These are phyloP conservation scores for Mycena metata DNA, from an alignment of 768 basidiomycete genomes.

Conservation along the genomic window DNA sequence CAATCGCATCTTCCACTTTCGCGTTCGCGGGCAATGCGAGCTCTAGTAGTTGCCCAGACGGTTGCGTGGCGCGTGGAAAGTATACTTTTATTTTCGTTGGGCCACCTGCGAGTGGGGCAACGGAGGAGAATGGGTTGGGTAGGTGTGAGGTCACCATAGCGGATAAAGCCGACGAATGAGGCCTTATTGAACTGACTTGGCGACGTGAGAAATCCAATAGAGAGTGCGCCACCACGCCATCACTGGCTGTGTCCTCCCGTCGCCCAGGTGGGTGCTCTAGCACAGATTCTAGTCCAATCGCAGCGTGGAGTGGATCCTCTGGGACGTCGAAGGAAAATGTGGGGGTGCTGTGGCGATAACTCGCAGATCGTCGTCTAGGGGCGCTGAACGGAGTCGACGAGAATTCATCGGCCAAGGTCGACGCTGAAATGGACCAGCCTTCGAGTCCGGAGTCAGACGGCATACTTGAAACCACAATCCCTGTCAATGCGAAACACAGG, in stretches of 20 bases:
- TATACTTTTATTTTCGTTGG: slow-evolving; percentile 59
- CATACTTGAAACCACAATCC: not conserved
- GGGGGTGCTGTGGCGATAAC: slow-evolving; percentile 1
- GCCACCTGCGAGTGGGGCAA: not conserved
- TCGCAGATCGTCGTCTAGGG: not conserved
- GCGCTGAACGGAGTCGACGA: not conserved
- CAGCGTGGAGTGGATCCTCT: slow-evolving; percentile 29
- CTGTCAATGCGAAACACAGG: not conserved
- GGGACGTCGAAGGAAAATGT: slow-evolving; percentile 20
- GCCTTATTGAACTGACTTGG: slow-evolving; percentile 44
- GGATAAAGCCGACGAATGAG: slow-evolving; percentile 63
- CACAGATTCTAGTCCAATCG: slow-evolving; percentile 21
- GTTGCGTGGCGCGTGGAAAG: slow-evolving; percentile 72
- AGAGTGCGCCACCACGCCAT: slow-evolving; percentile 8
- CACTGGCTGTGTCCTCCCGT: not conserved
- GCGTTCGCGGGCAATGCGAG: slow-evolving; percentile 73
- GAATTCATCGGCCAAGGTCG: slow-evolving; percentile 14
- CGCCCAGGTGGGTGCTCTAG: slow-evolving; percentile 11
- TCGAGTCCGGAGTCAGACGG: not conserved
- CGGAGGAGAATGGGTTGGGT: slow-evolving; percentile 66
- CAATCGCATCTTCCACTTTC: slow-evolving; percentile 82
- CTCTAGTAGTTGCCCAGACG: slow-evolving; percentile 57
- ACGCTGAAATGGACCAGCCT: slow-evolving; percentile 12
- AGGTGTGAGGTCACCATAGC: slow-evolving; percentile 63
- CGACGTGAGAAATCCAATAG: slow-evolving; percentile 51